Evolutionary conservation across 768 basidiomycete species (phyloP).

Genomic region (Brasilioporus rufonigricans): DNA sequence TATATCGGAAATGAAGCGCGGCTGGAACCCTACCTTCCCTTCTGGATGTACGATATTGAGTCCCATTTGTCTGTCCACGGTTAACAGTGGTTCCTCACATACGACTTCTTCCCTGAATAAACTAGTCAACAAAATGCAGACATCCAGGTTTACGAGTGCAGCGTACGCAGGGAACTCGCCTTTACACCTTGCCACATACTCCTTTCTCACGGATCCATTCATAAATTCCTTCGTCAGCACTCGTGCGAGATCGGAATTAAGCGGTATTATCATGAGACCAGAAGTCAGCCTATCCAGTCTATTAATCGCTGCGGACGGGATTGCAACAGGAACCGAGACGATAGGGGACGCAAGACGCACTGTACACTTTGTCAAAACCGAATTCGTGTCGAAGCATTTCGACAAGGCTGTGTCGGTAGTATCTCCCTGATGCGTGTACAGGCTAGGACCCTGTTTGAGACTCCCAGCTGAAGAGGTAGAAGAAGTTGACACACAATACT

Average conservation of each 20-base stretch:
- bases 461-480: neutral
- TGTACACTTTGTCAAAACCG: constrained; percentile 76
- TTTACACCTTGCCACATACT: constrained; percentile 85
- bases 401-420: constrained; percentile 82
- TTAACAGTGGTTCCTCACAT: constrained; percentile 84
- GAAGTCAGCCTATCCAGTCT: constrained; percentile 92
- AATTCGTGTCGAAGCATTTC: constrained; percentile 85
- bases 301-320: constrained; percentile 71
- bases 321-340: neutral
- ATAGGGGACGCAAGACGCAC: constrained; percentile 46
- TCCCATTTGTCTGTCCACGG: constrained; percentile 95
- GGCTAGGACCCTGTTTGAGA: constrained; percentile 46
- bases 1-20: neutral
- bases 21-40: constrained; percentile 65
- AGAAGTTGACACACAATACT: constrained; percentile 74
- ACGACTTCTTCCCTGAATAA: constrained; percentile 65
- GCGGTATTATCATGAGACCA: constrained; percentile 91
- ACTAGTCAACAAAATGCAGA: neutral
- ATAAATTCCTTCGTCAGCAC: constrained; percentile 78
- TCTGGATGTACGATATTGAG: constrained; percentile 94
- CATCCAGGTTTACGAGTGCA: neutral
- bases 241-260: constrained; percentile 66
- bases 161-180: constrained; percentile 86
- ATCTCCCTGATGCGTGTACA: constrained; percentile 90
- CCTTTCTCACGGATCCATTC: constrained; percentile 80